Conservation (phyloP, 768 basidiomycete genomes). For the Phallus indusiatus region DNA sequence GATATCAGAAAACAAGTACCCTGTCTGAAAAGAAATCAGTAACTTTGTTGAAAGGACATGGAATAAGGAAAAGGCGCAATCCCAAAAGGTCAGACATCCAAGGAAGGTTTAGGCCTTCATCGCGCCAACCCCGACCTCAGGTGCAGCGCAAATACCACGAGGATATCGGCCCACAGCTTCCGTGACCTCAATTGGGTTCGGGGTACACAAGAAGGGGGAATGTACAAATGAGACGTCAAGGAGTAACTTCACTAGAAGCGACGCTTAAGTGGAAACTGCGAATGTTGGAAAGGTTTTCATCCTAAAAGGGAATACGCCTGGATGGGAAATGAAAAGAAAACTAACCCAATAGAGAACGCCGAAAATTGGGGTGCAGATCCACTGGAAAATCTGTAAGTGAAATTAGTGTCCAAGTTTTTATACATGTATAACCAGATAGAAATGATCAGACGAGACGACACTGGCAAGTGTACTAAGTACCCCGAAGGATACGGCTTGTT, state of each 20-base stretch:
- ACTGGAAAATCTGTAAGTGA: constrained; percentile 5
- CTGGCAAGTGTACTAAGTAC: constrained; percentile 79
- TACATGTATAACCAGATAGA: constrained; percentile 7
- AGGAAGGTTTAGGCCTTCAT: constrained; percentile 76
- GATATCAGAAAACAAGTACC: too few relatives aligned
- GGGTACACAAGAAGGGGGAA: constrained; percentile 50
- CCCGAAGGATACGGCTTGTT: constrained; percentile 55
- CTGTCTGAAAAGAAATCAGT: too few relatives aligned
- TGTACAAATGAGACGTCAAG: constrained; percentile 61
- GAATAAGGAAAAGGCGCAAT: not conserved
- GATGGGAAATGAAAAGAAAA: constrained; percentile 15
- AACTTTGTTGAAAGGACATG: not conserved
- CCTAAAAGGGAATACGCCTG: constrained; percentile 29
- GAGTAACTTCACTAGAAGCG: constrained; percentile 54
- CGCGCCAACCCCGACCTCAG: constrained; percentile 61
- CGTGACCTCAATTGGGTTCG: constrained; percentile 51
- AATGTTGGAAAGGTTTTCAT: constrained; percentile 55
- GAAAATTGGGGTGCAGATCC: not conserved
- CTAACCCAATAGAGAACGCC: not conserved
- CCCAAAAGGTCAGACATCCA: constrained; percentile 68
- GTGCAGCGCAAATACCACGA: constrained; percentile 52
- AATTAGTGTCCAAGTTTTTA: constrained; percentile 11
- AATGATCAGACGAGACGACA: constrained; percentile 70
- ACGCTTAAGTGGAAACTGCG: constrained; percentile 81
- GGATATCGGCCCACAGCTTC: constrained; percentile 53